Percentiles rank a stretch among this genome's conserved stretches.
Conservation (phyloP, 108 stramenopile species). For the Chaetoceros tenuissimus region DNA sequence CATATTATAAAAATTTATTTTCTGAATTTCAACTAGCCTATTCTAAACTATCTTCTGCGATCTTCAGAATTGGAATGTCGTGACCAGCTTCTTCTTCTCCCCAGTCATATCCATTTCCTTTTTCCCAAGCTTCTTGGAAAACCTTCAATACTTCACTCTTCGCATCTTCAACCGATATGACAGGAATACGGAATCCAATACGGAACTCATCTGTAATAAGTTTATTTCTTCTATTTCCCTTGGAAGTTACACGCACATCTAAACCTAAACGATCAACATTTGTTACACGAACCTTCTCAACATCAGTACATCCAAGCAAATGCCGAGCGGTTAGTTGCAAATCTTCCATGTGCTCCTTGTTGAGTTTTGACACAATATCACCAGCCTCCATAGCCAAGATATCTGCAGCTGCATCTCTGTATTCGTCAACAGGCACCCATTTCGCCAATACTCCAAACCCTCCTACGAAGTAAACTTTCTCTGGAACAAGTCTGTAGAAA, state of each 20-base stretch:
- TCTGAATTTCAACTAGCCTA: slow-evolving; percentile 26
- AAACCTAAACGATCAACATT: slow-evolving; percentile 93
- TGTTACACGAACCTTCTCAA: slow-evolving; percentile 71
- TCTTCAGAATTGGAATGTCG: slow-evolving; percentile 68
- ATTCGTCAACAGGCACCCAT: slow-evolving; percentile 88
- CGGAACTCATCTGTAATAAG: slow-evolving; percentile 91
- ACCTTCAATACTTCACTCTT: slow-evolving; percentile 94
- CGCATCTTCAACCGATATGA: slow-evolving; percentile 92
- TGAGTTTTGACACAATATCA: slow-evolving; percentile 61
- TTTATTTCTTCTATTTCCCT: slow-evolving; percentile 68
- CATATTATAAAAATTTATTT: not conserved
- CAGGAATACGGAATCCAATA: slow-evolving; percentile 87
- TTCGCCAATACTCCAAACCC: slow-evolving; percentile 92
- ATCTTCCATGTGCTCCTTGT: slow-evolving; percentile 59
- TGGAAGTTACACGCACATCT: slow-evolving; percentile 86
- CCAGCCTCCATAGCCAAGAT: slow-evolving; percentile 90
- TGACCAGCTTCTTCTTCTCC: slow-evolving; percentile 50
- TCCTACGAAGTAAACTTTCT: slow-evolving; percentile 91
- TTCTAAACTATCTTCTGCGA: slow-evolving; percentile 78
- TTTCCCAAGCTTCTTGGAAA: slow-evolving; percentile 98
- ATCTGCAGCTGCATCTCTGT: slow-evolving; percentile 78
- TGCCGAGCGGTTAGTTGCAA: slow-evolving; percentile 48
- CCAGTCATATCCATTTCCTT: slow-evolving; percentile 65
- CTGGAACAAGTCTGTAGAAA: slow-evolving; percentile 83
- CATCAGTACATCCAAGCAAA: slow-evolving; percentile 56